These are phyloP conservation scores for Wickerhamiella kurtzmanii DNA, from an alignment of 805 yeast genomes.

Conservation along the genomic window DNA sequence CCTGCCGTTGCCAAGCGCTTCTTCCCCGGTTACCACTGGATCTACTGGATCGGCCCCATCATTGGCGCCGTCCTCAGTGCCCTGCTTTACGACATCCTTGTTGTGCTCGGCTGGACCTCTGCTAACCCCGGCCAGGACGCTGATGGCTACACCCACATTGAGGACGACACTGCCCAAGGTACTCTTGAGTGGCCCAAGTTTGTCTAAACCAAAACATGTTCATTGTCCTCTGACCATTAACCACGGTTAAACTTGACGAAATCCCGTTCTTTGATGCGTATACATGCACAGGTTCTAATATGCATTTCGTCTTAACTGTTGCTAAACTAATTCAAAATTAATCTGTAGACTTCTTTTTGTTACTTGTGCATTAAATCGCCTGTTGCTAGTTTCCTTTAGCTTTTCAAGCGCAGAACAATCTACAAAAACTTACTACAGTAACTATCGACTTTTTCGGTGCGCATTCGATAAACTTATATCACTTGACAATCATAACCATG, in stretches of 20 bases:
- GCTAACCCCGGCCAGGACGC: constrained; percentile 60
- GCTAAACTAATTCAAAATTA: background rate
- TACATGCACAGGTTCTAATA: background rate
- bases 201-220: no score
- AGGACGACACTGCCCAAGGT: background rate
- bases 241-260: no score
- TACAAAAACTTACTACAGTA: no score
- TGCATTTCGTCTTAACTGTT: background rate
- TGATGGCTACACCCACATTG: constrained; percentile 3
- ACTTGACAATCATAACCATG: no score
- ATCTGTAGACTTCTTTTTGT: background rate
- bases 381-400: no score
- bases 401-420: no score
- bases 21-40: constrained; percentile 81
- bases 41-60: constrained; percentile 83
- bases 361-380: background rate
- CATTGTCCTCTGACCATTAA: no score
- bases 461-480: no score
- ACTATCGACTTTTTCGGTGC: no score
- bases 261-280: no score
- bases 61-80: constrained; percentile 57
- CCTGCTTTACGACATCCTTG: constrained; percentile 53
- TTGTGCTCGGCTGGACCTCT: constrained; percentile 52
- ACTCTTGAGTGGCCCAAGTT: background rate
- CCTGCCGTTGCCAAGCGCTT: constrained; percentile 58